A percentile compares a stretch with the other conserved stretches of the same genome.
Evolutionary conservation across 192 early-diverging fungal genomes (phyloP).

Genomic region (Backusella psychrophila): DNA sequence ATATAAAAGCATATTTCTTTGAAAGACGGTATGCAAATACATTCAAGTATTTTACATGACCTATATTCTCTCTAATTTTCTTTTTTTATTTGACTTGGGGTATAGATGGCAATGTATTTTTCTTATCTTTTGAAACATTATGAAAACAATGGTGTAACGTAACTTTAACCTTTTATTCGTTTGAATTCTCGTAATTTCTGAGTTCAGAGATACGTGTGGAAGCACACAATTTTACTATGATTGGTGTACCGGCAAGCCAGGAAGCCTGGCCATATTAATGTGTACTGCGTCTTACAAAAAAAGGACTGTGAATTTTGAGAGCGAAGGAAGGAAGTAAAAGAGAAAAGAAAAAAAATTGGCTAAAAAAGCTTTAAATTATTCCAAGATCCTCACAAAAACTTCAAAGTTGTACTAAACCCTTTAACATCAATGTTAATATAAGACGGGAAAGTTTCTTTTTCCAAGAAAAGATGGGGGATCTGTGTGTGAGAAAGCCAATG

Average conservation of each 20-base stretch:
- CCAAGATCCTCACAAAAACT: background rate
- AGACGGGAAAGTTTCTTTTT: background rate
- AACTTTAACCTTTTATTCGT: background rate
- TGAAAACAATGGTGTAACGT: background rate
- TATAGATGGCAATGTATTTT: background rate
- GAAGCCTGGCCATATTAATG: background rate
- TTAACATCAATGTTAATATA: background rate
- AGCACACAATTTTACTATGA: background rate
- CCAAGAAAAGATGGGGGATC: background rate
- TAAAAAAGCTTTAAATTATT: background rate
- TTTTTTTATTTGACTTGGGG: background rate
- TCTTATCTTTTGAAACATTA: background rate
- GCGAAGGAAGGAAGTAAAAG: background rate
- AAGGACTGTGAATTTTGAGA: background rate
- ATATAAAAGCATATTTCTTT: background rate
- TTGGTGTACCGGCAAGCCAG: background rate
- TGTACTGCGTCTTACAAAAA: background rate
- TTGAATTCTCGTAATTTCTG: background rate
- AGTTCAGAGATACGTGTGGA: background rate
- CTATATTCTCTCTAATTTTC: background rate
- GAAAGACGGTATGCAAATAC: background rate
- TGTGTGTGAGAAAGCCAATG: background rate
- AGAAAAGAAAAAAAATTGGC: background rate
- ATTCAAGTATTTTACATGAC: background rate
- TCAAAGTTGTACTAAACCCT: background rate